A percentile compares a stretch with the other conserved stretches of the same genome.
Conservation (phyloP, 495 filamentous ascomycete species). For the Penicillium macrosclerotiorum region DNA sequence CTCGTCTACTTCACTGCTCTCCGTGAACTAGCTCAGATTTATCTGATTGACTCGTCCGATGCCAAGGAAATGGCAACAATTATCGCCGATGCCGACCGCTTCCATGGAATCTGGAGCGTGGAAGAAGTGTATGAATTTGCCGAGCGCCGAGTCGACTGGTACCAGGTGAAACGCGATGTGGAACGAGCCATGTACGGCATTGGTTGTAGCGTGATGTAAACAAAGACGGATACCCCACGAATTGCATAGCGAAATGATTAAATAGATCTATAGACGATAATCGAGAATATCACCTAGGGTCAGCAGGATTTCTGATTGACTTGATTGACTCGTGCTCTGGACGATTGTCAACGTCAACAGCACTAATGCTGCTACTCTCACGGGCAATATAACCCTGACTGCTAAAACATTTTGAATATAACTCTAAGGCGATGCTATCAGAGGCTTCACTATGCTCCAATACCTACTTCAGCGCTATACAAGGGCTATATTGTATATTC, state of each 20-base stretch:
- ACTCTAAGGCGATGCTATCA: no score
- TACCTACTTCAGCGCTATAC: no score
- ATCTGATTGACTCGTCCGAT: slow-evolving; percentile 81
- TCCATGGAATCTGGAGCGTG: slow-evolving; percentile 85
- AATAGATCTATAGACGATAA: slow-evolving; percentile 16
- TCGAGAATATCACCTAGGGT: no score
- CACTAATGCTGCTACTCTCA: no score
- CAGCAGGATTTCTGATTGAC: no score
- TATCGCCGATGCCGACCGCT: slow-evolving; percentile 88
- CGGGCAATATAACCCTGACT: no score
- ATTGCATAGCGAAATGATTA: slow-evolving; percentile 25
- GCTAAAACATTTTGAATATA: no score
- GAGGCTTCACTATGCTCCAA: no score
- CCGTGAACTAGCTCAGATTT: slow-evolving; percentile 91
- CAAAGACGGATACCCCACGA: slow-evolving; percentile 24
- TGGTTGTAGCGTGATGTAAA: slow-evolving; percentile 82
- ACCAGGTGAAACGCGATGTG: slow-evolving; percentile 76
- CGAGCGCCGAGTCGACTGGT: slow-evolving; percentile 93
- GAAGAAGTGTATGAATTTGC: slow-evolving; percentile 99
- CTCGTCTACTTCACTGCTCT: slow-evolving; percentile 88
- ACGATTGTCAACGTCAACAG: no score
- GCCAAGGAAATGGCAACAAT: slow-evolving; percentile 94
- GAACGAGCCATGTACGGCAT: slow-evolving; percentile 98
- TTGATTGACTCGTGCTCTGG: no score
- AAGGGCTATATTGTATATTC: no score